These are phyloP conservation scores for Geotrichum australiense DNA, from an alignment of 1,139 yeast genomes.

Conservation along the genomic window DNA sequence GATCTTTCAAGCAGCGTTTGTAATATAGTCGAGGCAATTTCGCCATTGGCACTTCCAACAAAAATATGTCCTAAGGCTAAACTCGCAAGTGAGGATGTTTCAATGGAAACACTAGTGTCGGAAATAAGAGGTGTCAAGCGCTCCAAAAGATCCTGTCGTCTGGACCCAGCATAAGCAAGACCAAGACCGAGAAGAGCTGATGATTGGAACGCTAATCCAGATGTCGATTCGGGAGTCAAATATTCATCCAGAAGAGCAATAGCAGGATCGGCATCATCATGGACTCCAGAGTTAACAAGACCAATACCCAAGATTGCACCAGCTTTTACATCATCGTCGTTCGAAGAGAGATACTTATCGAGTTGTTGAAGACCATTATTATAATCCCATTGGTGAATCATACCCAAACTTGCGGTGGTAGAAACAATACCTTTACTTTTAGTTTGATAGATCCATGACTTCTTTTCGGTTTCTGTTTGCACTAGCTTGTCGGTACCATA, in stretches of 20 bases:
- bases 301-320: conserved; percentile 97
- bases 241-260: conserved; percentile 74
- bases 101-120: conserved; percentile 69
- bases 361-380: conserved; percentile 83
- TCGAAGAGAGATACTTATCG: conserved; percentile 82
- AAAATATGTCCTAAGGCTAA: conserved; percentile 89
- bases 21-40: conserved; percentile 80
- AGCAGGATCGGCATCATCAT: conserved; percentile 94
- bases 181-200: conserved; percentile 90
- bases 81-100: conserved; percentile 79
- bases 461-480: conserved; percentile 54
- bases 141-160: conserved; percentile 74
- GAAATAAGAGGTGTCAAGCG: conserved; percentile 78
- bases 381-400: conserved; percentile 86
- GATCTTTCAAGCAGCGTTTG: conserved; percentile 88
- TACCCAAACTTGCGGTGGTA: conserved; percentile 87
- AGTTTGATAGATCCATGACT: conserved; percentile 85
- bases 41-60: conserved; percentile 95
- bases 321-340: conserved; percentile 83
- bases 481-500: conserved; percentile 80
- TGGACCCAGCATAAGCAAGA: conserved; percentile 91
- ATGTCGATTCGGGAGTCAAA: conserved; percentile 41
- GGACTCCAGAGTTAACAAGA: conserved; percentile 87
- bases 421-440: conserved; percentile 92
- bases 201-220: conserved; percentile 46